Evolutionary conservation across 1,139 yeast species (phyloP), one percentile per base, ranked within the genome.

Genomic region (Taiozyma sp.): DNA sequence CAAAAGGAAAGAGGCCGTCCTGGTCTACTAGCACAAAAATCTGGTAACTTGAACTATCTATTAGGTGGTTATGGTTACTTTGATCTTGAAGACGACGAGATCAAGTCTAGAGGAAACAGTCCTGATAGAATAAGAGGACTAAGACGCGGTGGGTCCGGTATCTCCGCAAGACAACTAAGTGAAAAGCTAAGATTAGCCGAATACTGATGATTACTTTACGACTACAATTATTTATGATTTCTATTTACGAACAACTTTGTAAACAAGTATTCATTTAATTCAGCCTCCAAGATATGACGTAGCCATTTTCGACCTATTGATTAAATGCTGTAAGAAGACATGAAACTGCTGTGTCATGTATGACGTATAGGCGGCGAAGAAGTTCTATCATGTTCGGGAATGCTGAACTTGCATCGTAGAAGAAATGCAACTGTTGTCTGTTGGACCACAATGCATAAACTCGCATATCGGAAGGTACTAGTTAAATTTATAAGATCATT

Each of bases 11-110:
- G 65, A 50, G 61, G 60, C 50, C 57, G 65, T 59, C 43, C 28
- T 24, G 29, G 16, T 13, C 45, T 59, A 48, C 54, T 60, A 53
- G 51, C 65, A 56, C 32, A 65, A 51, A 54, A 72, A 65, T 51
- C 69, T 51, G 57, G 69, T 48, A 51, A 66, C 63, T 58, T 62
- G 48, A 70, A 70, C 34, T 83, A 81, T 53, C 75, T 87, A 62
- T 74, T 87, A 51, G 93, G 95, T 52, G 96, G 96, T 1, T 87
- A 87, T 63, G 90, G 90, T 8, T 84, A 84, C 67, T 84, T 84
- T 60, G 91, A 84, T 65, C 76, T 84, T 71, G 88, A 87, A 49
- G 91, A 84, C 48, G 83, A 83, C 55, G 78, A 72, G 47, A 82
- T 84, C 57, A 82, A 85, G 61, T 81, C 89, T 4, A 74, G 90